Base-by-base conservation (phyloP, 1,139 yeast species). In the Candida tunisiensis region DNA sequence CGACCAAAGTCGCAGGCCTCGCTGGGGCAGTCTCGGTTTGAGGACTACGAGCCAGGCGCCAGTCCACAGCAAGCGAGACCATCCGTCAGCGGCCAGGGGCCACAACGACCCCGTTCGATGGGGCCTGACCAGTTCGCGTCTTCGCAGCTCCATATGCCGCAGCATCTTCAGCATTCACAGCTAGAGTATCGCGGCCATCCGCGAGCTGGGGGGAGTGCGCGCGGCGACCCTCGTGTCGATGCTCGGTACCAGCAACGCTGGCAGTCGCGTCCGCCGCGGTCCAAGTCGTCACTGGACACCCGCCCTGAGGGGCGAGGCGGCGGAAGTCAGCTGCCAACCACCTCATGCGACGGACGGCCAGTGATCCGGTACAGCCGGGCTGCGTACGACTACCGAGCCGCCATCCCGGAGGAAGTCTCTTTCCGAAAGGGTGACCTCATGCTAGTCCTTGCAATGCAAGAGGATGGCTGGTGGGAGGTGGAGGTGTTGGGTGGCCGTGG, bases 381-480 rank as follows among this genome's bases (percentile, higher is more conserved):
- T 0, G 60, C 66, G 33, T 80, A 74, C 42, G 71, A 71, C 26
- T 82, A 77, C 52, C 62, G 65, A 21, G 83, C 92, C 1, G 74
- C 71, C 15, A 74, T 77, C 28, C 74, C 74, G n/a, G 88, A 79
- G 26, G 94, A 82, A 41, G 62, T 80, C 8, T 55, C 62, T 11
- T 80, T 82, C 59, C 62, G 65, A 31, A 77, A 78, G 44, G 77
- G 75, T 30, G 91, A 83, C 59, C 48, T 69, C n/a, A 55, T 82
- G 49, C 62, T 71, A 34, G 68, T 82, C 9, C 51, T 78, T 15
- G 70, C 69, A 38, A 74, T 65, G 58, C 92, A 80, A 47, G 85
- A 75, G 30, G 93, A 82, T 43, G 82, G 83, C 19, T 82, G 94
- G 93, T 82, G 77, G 74, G 73, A 74, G 39, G 77, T 80, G 35